Evolutionary conservation across 768 basidiomycete genomes (phyloP).

Genomic region (Calocybe cyanea): DNA sequence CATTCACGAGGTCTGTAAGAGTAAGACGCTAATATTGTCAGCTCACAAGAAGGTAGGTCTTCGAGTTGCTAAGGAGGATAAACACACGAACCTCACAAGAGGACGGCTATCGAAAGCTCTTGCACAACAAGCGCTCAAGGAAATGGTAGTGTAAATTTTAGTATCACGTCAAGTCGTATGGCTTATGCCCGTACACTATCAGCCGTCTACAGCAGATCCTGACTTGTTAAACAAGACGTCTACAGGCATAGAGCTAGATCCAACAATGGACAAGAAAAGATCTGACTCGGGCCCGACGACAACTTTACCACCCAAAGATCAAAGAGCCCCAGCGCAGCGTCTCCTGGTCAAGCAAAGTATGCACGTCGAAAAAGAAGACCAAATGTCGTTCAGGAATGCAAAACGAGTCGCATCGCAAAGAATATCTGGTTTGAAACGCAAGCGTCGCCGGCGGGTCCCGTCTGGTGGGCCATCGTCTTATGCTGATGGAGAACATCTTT

Average conservation of each 20-base stretch:
- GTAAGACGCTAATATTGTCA: constrained; percentile 11
- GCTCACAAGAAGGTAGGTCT: constrained; percentile 38
- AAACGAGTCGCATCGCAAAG: constrained; percentile 14
- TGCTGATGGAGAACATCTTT: not conserved
- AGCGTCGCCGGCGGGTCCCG: not conserved
- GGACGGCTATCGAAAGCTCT: constrained; percentile 34
- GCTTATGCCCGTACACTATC: not conserved
- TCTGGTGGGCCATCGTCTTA: not conserved
- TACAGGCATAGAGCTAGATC: not conserved
- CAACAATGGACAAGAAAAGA: not conserved
- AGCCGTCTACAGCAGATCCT: not conserved
- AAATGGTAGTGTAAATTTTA: constrained; percentile 3
- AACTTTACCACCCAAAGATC: not conserved
- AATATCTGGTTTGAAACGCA: constrained; percentile 6
- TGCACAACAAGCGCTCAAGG: constrained; percentile 2
- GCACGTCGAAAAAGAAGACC: constrained; percentile 2
- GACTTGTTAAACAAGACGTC: not conserved
- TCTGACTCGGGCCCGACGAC: not conserved
- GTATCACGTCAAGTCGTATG: not conserved
- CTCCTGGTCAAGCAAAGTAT: not conserved
- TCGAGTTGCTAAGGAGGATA: constrained; percentile 63
- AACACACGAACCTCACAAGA: constrained; percentile 49
- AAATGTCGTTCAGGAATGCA: constrained; percentile 8
- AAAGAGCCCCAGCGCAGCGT: not conserved
- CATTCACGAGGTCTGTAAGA: constrained; percentile 46